Evolutionary conservation across 108 stramenopile genomes (phyloP).

Genomic region (Seminavis robusta): DNA sequence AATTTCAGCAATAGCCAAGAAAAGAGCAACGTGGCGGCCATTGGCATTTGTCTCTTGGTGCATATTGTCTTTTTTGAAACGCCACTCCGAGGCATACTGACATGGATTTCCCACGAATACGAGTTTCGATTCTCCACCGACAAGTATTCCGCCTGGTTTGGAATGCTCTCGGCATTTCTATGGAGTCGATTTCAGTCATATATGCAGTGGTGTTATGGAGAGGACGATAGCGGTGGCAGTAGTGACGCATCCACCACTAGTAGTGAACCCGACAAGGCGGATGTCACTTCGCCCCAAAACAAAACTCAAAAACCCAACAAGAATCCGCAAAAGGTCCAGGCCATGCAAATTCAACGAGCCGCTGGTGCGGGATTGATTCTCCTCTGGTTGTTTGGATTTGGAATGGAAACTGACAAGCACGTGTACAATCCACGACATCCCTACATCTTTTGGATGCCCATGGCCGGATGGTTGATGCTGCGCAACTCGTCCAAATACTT

Average conservation of each 20-base stretch:
- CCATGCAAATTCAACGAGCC: slow-evolving; percentile 35
- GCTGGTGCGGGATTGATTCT: slow-evolving; percentile 38
- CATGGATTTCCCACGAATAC: slow-evolving; percentile 58
- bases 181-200: slow-evolving; percentile 50
- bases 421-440: slow-evolving; percentile 87
- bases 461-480: slow-evolving; percentile 84
- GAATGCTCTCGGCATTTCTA: slow-evolving; percentile 49
- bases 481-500: slow-evolving; percentile 84
- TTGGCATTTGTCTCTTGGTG: slow-evolving; percentile 38
- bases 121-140: slow-evolving; percentile 69
- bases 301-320: not conserved
- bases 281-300: not conserved
- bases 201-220: slow-evolving; percentile 57
- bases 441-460: slow-evolving; percentile 80
- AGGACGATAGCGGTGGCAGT: slow-evolving; percentile 6
- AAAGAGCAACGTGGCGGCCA: slow-evolving; percentile 25
- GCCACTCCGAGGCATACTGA: slow-evolving; percentile 39
- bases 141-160: slow-evolving; percentile 63
- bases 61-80: slow-evolving; percentile 71
- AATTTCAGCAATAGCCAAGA: too few relatives aligned
- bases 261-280: not conserved
- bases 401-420: slow-evolving; percentile 65
- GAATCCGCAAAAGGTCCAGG: not conserved
- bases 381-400: slow-evolving; percentile 57
- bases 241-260: not conserved